Evolutionary conservation across 2,329 filamentous ascomycete genomes (phyloP).

Genomic region (Trichothecium roseum): DNA sequence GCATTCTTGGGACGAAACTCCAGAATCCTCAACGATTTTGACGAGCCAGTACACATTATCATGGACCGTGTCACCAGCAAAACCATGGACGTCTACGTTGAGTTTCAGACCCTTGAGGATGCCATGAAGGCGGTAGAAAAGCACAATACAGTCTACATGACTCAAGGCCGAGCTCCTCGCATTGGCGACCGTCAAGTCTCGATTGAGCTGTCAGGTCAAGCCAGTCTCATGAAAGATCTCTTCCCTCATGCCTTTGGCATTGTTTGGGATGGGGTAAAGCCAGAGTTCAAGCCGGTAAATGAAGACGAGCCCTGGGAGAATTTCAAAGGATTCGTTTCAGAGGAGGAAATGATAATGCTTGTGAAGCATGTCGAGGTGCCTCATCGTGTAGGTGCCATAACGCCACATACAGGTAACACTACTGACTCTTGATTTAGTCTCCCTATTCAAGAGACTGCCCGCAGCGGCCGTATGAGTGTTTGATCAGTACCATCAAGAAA

Average conservation of each 20-base stretch:
- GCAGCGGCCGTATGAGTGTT: slow-evolving; percentile 54
- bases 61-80: slow-evolving; percentile 54
- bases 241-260: slow-evolving; percentile 49
- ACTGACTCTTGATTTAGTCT: slow-evolving; percentile 29
- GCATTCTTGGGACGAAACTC: slow-evolving; percentile 50
- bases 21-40: slow-evolving; percentile 39
- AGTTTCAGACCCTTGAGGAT: slow-evolving; percentile 42
- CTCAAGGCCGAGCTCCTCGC: slow-evolving; percentile 31
- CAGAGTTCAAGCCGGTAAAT: slow-evolving; percentile 25
- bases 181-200: slow-evolving; percentile 49
- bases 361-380: slow-evolving; percentile 53
- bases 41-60: slow-evolving; percentile 51
- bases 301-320: slow-evolving; percentile 33
- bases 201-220: slow-evolving; percentile 45
- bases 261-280: slow-evolving; percentile 39
- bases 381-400: slow-evolving; percentile 38
- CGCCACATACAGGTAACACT: too few species aligned
- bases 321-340: slow-evolving; percentile 50
- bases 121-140: slow-evolving; percentile 42
- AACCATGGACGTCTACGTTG: slow-evolving; percentile 51
- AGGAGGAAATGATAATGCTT: slow-evolving; percentile 54
- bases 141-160: slow-evolving; percentile 27
- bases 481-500: slow-evolving; percentile 54
- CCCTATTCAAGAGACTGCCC: slow-evolving; percentile 50
- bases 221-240: slow-evolving; percentile 47